Base-by-base conservation (phyloP, 352 stramenopile genomes). In the Pythium folliculosum region DNA sequence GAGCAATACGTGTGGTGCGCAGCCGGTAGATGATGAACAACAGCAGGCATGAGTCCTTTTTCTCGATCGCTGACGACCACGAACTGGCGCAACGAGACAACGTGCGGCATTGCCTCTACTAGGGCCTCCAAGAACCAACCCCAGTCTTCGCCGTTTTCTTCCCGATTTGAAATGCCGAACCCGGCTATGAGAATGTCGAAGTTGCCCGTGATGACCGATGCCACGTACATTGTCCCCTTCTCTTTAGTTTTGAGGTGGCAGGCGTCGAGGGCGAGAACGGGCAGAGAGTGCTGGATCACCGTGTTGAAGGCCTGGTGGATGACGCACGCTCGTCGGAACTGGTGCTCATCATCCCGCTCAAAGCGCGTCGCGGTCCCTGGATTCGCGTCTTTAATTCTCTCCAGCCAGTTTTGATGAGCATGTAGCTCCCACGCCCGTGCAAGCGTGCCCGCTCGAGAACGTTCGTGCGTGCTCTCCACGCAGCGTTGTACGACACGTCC, bases 121-220 rank as follows among this genome's bases (percentile, higher is more conserved):
- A 8, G 55, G 16, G 1, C 25, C 57, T 23, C 45, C 27, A 30
- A 38, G 32, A 64, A 64, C 55, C 43, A 55, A 0, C 9, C 5
- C 57, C 57, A 64, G 32, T 56, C 57, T 5, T 47, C 44, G 12
- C 43, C 45, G 5, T 55, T 56, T 23, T 64, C 27, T 35, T 48
- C 57, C 1, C 27, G 10, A 4, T 47, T 47, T 7, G 44, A 5
- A 22, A 37, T 55, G 7, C 57, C 27, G 25, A 56, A 37, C n/a
- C 25, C 43, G 5, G 44, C 44, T 13, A 58, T 65, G 13, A 65
- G 32, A 25, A 65, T 51, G 59, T 65, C 59, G 23, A 58, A 65
- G 37, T 65, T 65, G 5, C 59, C 59, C 12, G 59, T 58, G 59
- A 58, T 50, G 19, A 65, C 32, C 0, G 48, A 65, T 1, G 47